Evolutionary conservation across 2,329 filamentous ascomycete species (phyloP), one percentile per base, ranked within the genome.

Genomic region (Venturia asperata): DNA sequence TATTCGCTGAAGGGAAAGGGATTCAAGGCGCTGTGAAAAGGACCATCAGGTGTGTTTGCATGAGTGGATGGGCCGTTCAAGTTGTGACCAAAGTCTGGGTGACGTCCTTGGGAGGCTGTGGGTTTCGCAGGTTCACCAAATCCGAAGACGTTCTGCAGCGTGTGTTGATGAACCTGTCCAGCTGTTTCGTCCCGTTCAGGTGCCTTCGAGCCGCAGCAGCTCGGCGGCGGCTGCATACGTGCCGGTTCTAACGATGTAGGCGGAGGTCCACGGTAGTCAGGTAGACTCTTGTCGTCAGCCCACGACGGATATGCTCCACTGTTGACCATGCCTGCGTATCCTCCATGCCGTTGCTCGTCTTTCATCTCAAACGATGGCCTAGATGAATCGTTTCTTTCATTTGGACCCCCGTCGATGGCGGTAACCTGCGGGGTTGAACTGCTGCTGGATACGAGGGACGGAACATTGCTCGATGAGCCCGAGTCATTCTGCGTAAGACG

Each of bases 351-450:
- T 13, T 64, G n/a, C 34, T 43, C 49, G n/a, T 21, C 47, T 24
- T 27, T 64, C 19, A 58, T 37, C 6, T 56, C 49, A 21, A 37
- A 24, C 1, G 34, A 42, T 15, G 27, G 45, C 24, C 24, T 39
- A 21, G 27, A 24, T 19, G 37, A 37, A 41, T 47, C 52, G 3
- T 37, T 34, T 13, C 34, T 6, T 39, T 41, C 17, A n/a, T 4
- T 19, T 7, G 30, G 52, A 52, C 62, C 47, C 13, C 34, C 56
- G 37, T 64, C 47, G 42, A 66, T 24, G 13, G 62, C 65, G 21
- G 61, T 49, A 5, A 61, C 42, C 43, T 61, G 62, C 43, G 65
- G 62, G 9, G 65, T 66, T 34, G 65, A 66, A 39, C 17, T 52
- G 42, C 19, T 60, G 52, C 65, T 66, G 1, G 65, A 64, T 30